Conservation (phyloP, 2,329 filamentous ascomycete genomes). For the Monosporascus ibericus region DNA sequence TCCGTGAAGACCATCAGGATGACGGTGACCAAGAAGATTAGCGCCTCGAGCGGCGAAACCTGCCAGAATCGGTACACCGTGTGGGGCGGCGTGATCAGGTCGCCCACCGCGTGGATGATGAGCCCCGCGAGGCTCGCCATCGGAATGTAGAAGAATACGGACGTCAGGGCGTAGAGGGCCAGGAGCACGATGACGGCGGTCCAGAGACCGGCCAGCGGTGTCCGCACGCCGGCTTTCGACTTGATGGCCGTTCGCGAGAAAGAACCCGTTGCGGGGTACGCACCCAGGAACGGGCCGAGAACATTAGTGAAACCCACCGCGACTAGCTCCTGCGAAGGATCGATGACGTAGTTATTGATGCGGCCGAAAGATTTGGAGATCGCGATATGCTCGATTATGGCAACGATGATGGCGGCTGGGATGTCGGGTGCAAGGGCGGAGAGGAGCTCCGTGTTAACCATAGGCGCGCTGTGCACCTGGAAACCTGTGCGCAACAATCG, state of each 20-base stretch:
- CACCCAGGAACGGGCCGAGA: slow-evolving; percentile 72
- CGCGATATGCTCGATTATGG: slow-evolving; percentile 77
- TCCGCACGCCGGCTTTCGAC: slow-evolving; percentile 86
- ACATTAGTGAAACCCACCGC: slow-evolving; percentile 73
- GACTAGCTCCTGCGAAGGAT: slow-evolving; percentile 73
- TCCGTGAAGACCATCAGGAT: slow-evolving; percentile 73
- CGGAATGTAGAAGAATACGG: slow-evolving; percentile 86
- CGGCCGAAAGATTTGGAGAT: slow-evolving; percentile 79
- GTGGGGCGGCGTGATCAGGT: slow-evolving; percentile 77
- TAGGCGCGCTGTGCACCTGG: slow-evolving; percentile 61
- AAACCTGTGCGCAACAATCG: slow-evolving; percentile 45
- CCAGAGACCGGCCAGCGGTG: slow-evolving; percentile 78
- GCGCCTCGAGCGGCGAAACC: slow-evolving; percentile 72
- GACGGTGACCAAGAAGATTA: slow-evolving; percentile 83
- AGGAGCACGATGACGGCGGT: slow-evolving; percentile 77
- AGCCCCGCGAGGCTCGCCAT: slow-evolving; percentile 69
- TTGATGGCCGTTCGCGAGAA: slow-evolving; percentile 92
- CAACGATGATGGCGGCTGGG: slow-evolving; percentile 67
- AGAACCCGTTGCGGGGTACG: slow-evolving; percentile 80
- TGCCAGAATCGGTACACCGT: slow-evolving; percentile 85
- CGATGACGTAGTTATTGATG: slow-evolving; percentile 72
- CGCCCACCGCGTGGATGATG: slow-evolving; percentile 86
- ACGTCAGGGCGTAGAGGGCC: slow-evolving; percentile 75
- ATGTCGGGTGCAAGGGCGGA: slow-evolving; percentile 60
- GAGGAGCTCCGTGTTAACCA: slow-evolving; percentile 55